Evolutionary conservation across 805 yeast genomes (phyloP).

Genomic region (Hanseniaspora taiwanica): DNA sequence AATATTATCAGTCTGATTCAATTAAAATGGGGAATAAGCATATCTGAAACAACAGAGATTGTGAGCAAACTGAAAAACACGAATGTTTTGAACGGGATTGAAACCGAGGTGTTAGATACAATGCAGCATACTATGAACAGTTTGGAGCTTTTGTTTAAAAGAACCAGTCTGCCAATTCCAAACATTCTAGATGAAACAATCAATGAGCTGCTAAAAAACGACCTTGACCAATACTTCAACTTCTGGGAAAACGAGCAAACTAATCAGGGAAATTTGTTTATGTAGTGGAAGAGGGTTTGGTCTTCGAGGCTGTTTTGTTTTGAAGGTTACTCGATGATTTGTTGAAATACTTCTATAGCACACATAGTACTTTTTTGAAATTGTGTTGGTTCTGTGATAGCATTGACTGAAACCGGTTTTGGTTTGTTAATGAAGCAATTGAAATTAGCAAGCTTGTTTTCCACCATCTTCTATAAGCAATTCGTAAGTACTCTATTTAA

Average conservation of each 20-base stretch:
- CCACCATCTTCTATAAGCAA: too few relatives aligned
- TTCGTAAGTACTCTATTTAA: too few relatives aligned
- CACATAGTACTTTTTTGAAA: too few relatives aligned
- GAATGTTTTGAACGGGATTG: background rate
- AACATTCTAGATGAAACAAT: background rate
- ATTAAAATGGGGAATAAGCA: background rate
- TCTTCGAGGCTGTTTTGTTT: too few relatives aligned
- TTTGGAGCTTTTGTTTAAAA: background rate
- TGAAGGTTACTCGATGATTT: too few relatives aligned
- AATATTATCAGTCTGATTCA: background rate
- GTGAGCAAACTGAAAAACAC: background rate
- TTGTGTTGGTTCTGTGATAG: too few relatives aligned
- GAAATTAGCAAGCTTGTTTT: too few relatives aligned
- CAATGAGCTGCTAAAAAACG: background rate
- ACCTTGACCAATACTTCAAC: background rate
- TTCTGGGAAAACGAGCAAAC: constrained; percentile 1
- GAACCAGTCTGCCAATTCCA: background rate
- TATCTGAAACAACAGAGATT: background rate
- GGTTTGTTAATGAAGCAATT: too few relatives aligned
- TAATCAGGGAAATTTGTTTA: too few relatives aligned
- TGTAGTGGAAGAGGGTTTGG: too few relatives aligned
- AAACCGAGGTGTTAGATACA: background rate
- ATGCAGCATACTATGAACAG: background rate
- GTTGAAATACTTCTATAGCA: too few relatives aligned
- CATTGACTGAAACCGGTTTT: too few relatives aligned